Base-by-base conservation (phyloP, 495 filamentous ascomycete species). In the Cenococcum geophilum region DNA sequence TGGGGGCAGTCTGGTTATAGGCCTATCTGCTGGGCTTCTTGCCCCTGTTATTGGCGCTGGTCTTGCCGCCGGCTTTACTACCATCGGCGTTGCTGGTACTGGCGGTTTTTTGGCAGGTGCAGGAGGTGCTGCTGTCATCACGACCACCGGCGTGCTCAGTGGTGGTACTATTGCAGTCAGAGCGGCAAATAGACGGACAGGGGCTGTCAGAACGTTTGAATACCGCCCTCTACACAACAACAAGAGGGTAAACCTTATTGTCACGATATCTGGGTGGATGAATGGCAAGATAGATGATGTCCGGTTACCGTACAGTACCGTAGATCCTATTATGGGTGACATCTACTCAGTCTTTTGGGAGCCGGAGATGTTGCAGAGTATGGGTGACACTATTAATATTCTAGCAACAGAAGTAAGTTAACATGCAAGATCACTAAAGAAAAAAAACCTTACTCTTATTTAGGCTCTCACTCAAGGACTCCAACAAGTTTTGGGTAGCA, bases 341-440 rank as follows among this genome's bases (percentile, higher is more conserved):
- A 82, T 99, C 21, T 99, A 97, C 75, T 97, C 95, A 0, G 85
- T 99, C 9, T 78, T 92, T 56, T 99, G 95, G 95, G 93, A 99
- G 73, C 95, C 93, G 4, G 93, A 99, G 66, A 95, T 99, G 92
- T 80, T 99, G 64, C 87, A 82, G 50, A 93, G 88, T 70, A 97
- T 96, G 89, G 93, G 93, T 79, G 87, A 91, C 57, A 99, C 93
- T 22, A 97, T 99, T 66, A 96, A 96, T 66, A 97, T 99, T 72
- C 79, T 99, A 50, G 93, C 95, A 57, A 97, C 95, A 43, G 93
- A 99, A 84, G 91, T 95, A 76, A 76, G 80, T 58, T 64, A 32
- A 6, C 27, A 3, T 32, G 27, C n/a, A 5, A 25, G n/a, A 48
- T 16, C 42, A 6, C n/a, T 25, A 21, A 22, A 16, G 21, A 8